A percentile compares a stretch with the other conserved stretches of the same genome.
Evolutionary conservation across 2,329 filamentous ascomycete genomes (phyloP).

Genomic region (Aspergillus transmontanensis): DNA sequence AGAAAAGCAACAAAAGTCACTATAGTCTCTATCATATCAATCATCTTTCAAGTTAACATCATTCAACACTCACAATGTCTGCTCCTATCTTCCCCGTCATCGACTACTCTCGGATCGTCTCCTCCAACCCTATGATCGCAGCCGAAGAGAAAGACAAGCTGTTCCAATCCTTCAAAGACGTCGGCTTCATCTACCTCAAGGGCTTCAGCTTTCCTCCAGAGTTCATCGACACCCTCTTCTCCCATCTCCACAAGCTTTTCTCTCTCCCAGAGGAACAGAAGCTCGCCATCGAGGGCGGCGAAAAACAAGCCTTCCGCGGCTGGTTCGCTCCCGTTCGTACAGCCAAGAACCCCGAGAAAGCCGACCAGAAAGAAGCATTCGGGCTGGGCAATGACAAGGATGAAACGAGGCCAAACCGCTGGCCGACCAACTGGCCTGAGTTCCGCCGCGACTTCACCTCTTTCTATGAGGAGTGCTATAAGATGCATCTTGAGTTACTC

Average conservation of each 20-base stretch:
- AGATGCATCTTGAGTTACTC: conserved; percentile 5
- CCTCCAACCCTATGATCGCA: neutral
- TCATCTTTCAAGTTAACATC: neutral
- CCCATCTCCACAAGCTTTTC: conserved; percentile 5
- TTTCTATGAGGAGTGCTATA: conserved; percentile 12
- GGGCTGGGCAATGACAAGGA: conserved; percentile 9
- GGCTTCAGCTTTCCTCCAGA: conserved; percentile 7
- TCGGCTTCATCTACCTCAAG: conserved; percentile 12
- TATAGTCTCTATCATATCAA: neutral
- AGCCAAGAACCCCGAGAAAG: neutral
- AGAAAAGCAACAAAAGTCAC: neutral
- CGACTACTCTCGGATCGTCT: neutral
- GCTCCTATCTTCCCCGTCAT: neutral
- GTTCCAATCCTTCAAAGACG: conserved; percentile 7
- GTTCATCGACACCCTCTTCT: conserved; percentile 6
- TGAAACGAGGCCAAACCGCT: conserved; percentile 7
- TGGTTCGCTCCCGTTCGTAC: conserved; percentile 10
- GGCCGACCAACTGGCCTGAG: conserved; percentile 6
- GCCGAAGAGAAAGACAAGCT: conserved; percentile 5
- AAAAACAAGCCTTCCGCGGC: conserved; percentile 10
- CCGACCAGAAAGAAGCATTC: conserved; percentile 11
- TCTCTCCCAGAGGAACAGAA: conserved; percentile 6
- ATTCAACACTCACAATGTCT: neutral
- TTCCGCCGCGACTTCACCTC: conserved; percentile 9
- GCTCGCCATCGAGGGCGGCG: conserved; percentile 3